Evolutionary conservation across 2,329 filamentous ascomycete species (phyloP), one percentile per base, ranked within the genome.

Genomic region (Pseudopyrenochaeta lycopersici): DNA sequence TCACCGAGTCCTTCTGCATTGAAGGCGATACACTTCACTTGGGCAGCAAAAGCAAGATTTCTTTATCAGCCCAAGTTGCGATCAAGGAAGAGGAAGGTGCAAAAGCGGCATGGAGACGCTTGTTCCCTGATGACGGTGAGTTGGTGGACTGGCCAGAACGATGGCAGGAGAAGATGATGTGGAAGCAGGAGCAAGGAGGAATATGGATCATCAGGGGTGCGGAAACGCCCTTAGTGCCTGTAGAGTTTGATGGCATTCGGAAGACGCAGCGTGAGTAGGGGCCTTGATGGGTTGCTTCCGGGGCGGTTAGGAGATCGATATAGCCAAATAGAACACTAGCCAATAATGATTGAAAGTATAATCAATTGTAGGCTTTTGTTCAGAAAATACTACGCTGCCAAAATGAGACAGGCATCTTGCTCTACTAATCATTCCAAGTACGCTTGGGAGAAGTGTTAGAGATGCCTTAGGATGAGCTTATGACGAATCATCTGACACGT

Each of bases 161-260:
- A 5, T 54, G 51, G 51, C 33, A 30, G 27, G 48, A 30, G 17
- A 43, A 21, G n/a, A 52, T 52, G 32, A 9, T 42, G 1, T 55
- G 46, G 46, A 31, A 45, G 7, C 4, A 4, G 4, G 23, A 27
- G 23, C 23, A 3, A 20, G 7, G 29, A 21, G 4, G 14, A 10
- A 11, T 52, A 20, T 21, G 2, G 7, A 20, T 29, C 18, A 1
- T 30, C 29, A 14, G 27, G 30, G 15, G 18, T 27, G 23, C 23
- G 9, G 23, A 27, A 27, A 27, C 23, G 23, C 23, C 23, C 23
- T 9, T 27, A 5, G 23, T 27, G 9, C 23, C 9, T 4, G 4
- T 27, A 9, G 23, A 27, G 9, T 27, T 27, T 27, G 23, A 27
- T 27, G 9, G 23, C 4, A 27, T 4, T 4, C 9, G 23, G 23